Conservation (phyloP, 2,329 filamentous ascomycete genomes). For the Cadophora sp. region DNA sequence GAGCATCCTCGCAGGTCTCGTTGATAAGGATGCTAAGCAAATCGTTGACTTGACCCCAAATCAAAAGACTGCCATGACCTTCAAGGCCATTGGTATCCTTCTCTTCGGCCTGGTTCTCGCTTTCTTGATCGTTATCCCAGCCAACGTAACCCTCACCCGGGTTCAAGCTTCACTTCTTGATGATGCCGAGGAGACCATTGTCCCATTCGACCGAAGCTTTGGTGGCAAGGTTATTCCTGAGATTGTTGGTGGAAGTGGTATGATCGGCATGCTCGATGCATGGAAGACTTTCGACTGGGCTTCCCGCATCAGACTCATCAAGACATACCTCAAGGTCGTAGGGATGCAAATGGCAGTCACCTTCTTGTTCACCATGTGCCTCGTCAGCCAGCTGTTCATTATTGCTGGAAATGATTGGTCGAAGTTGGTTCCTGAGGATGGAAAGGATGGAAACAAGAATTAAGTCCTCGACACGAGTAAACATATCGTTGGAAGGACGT, state of each 20-base stretch:
- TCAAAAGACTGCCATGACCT: constrained; percentile 47
- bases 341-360: constrained; percentile 58
- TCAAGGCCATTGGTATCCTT: constrained; percentile 56
- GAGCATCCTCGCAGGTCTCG: constrained; percentile 50
- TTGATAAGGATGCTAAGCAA: constrained; percentile 24
- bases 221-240: constrained; percentile 77
- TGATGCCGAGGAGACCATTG: constrained; percentile 80
- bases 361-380: constrained; percentile 54
- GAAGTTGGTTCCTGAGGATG: constrained; percentile 29
- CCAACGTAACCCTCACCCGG: constrained; percentile 77
- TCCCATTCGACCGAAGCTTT: constrained; percentile 90
- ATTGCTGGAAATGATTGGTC: constrained; percentile 48
- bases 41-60: constrained; percentile 44
- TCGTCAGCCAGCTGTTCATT: constrained; percentile 61
- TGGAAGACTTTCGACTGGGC: constrained; percentile 79
- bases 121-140: constrained; percentile 74
- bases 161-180: constrained; percentile 88
- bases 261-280: constrained; percentile 74
- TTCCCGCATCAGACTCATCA: constrained; percentile 75
- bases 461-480: not conserved
- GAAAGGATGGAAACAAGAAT: constrained; percentile 24
- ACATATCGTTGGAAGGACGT: not conserved
- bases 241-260: constrained; percentile 75
- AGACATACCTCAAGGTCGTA: constrained; percentile 77
- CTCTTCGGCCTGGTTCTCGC: constrained; percentile 57